Evolutionary conservation across 495 filamentous ascomycete species (phyloP).

Genomic region (Parmelia sp.): DNA sequence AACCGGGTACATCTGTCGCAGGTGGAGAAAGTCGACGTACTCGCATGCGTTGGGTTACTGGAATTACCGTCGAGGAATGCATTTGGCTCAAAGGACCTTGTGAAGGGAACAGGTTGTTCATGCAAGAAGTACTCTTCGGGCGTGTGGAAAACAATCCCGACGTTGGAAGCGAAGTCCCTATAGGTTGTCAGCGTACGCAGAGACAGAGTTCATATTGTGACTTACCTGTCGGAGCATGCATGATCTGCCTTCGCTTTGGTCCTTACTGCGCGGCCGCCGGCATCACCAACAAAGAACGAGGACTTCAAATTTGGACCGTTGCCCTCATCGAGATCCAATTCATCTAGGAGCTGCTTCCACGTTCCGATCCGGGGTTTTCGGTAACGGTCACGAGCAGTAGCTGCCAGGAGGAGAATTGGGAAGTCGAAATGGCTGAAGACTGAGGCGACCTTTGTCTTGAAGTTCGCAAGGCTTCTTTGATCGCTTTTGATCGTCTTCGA

Average conservation of each 20-base stretch:
- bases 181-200: not conserved
- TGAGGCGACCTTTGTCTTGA: conserved; percentile 69
- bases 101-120: conserved; percentile 54
- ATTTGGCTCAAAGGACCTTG: conserved; percentile 60
- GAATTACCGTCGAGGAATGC: conserved; percentile 38
- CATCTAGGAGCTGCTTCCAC: conserved; percentile 77
- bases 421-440: conserved; percentile 68
- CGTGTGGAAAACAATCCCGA: conserved; percentile 71
- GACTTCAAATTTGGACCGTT: conserved; percentile 56
- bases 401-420: conserved; percentile 76
- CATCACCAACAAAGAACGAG: conserved; percentile 88
- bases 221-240: conserved; percentile 73
- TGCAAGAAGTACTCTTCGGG: conserved; percentile 88
- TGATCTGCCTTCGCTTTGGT: conserved; percentile 49
- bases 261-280: conserved; percentile 51
- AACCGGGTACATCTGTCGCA: not conserved
- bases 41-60: conserved; percentile 26
- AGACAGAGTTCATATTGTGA: not conserved
- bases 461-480: conserved; percentile 57
- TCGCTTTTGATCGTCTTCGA: conserved; percentile 61
- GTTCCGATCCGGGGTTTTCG: conserved; percentile 85
- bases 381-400: conserved; percentile 69
- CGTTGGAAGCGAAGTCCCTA: conserved; percentile 74
- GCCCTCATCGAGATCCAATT: conserved; percentile 58
- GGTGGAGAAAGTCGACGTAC: conserved; percentile 6